Conservation (phyloP, 1,139 yeast species). For the Diutina sp. region DNA sequence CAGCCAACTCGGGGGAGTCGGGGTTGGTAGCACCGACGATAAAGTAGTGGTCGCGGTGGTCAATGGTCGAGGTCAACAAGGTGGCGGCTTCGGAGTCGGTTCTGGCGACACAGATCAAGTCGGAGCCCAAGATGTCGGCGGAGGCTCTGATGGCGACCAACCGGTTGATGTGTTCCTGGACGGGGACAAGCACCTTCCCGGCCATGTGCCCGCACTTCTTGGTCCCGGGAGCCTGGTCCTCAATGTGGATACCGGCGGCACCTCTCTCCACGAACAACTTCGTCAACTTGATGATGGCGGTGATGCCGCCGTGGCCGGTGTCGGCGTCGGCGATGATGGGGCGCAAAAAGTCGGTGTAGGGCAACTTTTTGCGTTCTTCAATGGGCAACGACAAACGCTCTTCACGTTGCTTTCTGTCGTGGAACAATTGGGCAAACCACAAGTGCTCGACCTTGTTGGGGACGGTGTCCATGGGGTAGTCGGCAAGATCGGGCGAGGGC, state of each 20-base stretch:
- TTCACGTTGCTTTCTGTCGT: conserved; percentile 91
- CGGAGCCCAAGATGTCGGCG: conserved; percentile 87
- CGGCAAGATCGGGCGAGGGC: conserved; percentile 97
- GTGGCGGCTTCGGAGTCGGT: conserved; percentile 98
- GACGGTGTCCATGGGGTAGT: conserved; percentile 96
- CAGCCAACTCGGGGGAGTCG: conserved; percentile 57
- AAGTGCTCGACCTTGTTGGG: conserved; percentile 97
- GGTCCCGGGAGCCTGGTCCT: conserved; percentile 98
- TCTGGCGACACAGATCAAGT: conserved; percentile 81
- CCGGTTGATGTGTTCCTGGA: conserved; percentile 92
- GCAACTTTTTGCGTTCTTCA: conserved; percentile 48
- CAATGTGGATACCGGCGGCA: conserved; percentile 98
- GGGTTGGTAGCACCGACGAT: conserved; percentile 88
- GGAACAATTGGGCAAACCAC: conserved; percentile 94
- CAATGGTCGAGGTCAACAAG: conserved; percentile 84
- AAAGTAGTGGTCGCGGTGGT: conserved; percentile 88
- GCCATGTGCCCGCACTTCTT: conserved; percentile 98
- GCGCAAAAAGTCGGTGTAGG: conserved; percentile 71
- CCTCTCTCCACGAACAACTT: conserved; percentile 96
- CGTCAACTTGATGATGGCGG: conserved; percentile 91
- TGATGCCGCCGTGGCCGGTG: conserved; percentile 97
- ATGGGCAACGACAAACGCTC: conserved; percentile 55
- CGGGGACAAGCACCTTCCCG: conserved; percentile 95
- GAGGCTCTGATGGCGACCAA: conserved; percentile 89
- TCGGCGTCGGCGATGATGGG: conserved; percentile 97